phyloP scores from a whole-genome alignment of 1,284 basidiomycete species.

The Pascua guehoae region DNA sequence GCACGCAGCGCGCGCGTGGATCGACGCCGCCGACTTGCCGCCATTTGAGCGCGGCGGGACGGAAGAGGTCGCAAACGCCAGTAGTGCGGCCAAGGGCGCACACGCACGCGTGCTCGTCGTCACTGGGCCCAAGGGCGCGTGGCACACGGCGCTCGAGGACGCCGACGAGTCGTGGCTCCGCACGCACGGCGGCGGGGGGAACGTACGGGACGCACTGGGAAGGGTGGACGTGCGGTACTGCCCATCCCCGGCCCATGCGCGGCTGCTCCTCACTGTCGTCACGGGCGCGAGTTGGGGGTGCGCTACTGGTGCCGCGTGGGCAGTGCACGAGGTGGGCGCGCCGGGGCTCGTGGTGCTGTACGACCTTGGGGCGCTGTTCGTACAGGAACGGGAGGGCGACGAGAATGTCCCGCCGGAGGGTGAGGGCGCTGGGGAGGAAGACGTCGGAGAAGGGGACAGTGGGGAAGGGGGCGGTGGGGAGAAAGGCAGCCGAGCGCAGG shows the following conservation, averaged over 20 bases:
- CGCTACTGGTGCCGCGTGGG: neutral
- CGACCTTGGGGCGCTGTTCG: constrained; percentile 31
- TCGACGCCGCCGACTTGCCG: constrained; percentile 19
- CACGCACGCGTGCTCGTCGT: constrained; percentile 30
- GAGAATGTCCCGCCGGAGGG: constrained; percentile 22
- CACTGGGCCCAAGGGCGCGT: constrained; percentile 25
- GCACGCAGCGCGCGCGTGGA: constrained; percentile 29
- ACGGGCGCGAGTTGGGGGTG: neutral
- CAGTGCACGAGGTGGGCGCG: constrained; percentile 6
- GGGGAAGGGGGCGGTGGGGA: constrained; percentile 1
- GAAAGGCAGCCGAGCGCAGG: neutral
- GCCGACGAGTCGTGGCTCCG: constrained; percentile 38
- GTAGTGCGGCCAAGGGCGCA: neutral
- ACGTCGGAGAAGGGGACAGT: neutral
- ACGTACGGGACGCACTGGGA: constrained; percentile 18
- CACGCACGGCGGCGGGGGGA: constrained; percentile 12
- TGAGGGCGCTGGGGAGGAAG: neutral
- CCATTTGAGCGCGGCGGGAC: constrained; percentile 6
- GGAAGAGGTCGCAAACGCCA: neutral
- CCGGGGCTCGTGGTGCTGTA: constrained; percentile 34
- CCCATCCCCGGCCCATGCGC: constrained; percentile 27
- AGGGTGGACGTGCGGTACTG: constrained; percentile 36
- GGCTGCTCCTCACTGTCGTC: constrained; percentile 31
- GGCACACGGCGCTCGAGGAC: constrained; percentile 27
- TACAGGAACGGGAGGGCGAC: constrained; percentile 23